phyloP scores from a whole-genome alignment of 192 early-diverging fungal genomes.

The Backusella parvicylindrica region DNA sequence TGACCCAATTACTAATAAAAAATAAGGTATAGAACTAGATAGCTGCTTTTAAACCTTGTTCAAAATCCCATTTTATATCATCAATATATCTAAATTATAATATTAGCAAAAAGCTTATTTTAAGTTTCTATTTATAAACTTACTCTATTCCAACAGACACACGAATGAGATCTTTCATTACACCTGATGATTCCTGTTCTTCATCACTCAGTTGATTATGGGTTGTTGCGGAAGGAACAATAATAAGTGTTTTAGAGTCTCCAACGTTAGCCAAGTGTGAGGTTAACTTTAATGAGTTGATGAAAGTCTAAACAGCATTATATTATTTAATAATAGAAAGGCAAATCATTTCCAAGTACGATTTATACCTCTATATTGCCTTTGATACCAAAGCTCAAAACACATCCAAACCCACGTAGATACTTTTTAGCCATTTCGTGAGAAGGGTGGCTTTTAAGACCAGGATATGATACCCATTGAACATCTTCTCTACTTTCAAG shows the following conservation, averaged over 20 bases:
- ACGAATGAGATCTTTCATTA: slow-evolving; percentile 76
- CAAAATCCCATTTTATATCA: slow-evolving; percentile 66
- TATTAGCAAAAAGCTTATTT: neutral
- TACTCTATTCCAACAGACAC: slow-evolving; percentile 83
- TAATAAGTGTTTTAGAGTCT: slow-evolving; percentile 85
- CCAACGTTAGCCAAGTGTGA: slow-evolving; percentile 93
- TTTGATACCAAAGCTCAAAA: slow-evolving; percentile 73
- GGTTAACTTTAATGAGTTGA: slow-evolving; percentile 73
- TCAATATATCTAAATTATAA: slow-evolving; percentile 48
- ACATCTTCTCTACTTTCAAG: slow-evolving; percentile 70
- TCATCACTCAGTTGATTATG: slow-evolving; percentile 83
- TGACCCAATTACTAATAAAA: neutral
- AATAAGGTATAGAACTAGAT: neutral
- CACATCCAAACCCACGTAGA: slow-evolving; percentile 82
- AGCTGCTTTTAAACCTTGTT: slow-evolving; percentile 39
- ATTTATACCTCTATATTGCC: slow-evolving; percentile 29
- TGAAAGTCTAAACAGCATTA: slow-evolving; percentile 48
- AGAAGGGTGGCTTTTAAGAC: slow-evolving; percentile 72
- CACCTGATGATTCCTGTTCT: slow-evolving; percentile 73
- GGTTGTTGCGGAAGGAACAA: slow-evolving; percentile 81
- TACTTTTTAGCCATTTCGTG: slow-evolving; percentile 84
- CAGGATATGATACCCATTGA: slow-evolving; percentile 86
- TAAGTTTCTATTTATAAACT: neutral
- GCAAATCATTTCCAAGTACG: neutral
- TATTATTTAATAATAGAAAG: neutral